Evolutionary conservation across 805 yeast genomes (phyloP).

Genomic region (Brettanomyces naardenensis): DNA sequence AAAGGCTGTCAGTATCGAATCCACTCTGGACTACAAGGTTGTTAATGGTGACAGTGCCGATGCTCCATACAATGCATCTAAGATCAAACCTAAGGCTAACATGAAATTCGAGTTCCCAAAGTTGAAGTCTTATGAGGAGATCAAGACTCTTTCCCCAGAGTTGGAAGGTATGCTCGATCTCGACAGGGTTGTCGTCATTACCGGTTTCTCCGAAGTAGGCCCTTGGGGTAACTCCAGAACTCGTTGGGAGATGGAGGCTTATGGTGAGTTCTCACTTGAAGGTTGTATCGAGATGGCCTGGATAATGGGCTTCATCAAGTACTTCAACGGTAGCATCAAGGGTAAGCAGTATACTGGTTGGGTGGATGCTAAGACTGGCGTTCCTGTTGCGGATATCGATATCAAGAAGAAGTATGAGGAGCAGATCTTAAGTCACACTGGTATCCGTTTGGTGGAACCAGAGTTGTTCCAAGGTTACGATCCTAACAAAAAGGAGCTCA

Average conservation of each 20-base stretch:
- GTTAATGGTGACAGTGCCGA: constrained; percentile 86
- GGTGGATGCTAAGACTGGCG: constrained; percentile 91
- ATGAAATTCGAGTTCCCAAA: constrained; percentile 90
- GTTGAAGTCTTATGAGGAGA: constrained; percentile 66
- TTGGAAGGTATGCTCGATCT: constrained; percentile 88
- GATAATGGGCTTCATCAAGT: constrained; percentile 97
- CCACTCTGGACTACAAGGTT: constrained; percentile 78
- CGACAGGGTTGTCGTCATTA: constrained; percentile 86
- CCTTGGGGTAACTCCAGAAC: constrained; percentile 99
- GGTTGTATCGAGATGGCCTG: constrained; percentile 99
- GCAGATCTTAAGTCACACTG: constrained; percentile 83
- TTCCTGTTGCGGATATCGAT: constrained; percentile 92
- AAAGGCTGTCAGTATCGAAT: constrained; percentile 91
- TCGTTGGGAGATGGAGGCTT: constrained; percentile 99
- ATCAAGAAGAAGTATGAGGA: constrained; percentile 88
- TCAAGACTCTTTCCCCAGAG: constrained; percentile 62
- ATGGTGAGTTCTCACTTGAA: constrained; percentile 90
- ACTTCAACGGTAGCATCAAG: constrained; percentile 85
- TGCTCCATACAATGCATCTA: constrained; percentile 69
- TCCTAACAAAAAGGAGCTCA: constrained; percentile 85
- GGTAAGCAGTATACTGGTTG: constrained; percentile 93
- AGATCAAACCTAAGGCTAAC: constrained; percentile 89
- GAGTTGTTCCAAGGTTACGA: constrained; percentile 91
- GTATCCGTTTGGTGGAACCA: constrained; percentile 95
- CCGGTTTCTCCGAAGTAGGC: constrained; percentile 98